Evolutionary conservation across 768 basidiomycete genomes (phyloP).

Genomic region (Xanthoconium purpureum): DNA sequence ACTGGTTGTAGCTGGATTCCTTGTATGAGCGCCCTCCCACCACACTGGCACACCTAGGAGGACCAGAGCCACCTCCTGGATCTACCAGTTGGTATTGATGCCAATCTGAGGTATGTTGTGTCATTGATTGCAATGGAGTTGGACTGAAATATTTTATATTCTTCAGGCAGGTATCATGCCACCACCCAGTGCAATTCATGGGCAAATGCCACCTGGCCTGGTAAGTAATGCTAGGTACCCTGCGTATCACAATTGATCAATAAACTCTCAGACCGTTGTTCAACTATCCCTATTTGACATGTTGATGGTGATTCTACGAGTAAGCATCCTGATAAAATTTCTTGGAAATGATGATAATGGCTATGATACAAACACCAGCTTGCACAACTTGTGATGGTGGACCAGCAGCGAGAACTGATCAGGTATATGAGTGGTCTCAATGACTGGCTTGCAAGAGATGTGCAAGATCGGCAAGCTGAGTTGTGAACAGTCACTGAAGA

Average conservation of each 20-base stretch:
- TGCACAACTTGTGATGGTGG: slow-evolving; percentile 69
- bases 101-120: slow-evolving; percentile 16
- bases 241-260: neutral
- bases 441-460: slow-evolving; percentile 76
- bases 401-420: slow-evolving; percentile 78
- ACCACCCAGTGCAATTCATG: slow-evolving; percentile 26
- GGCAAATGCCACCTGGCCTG: slow-evolving; percentile 48
- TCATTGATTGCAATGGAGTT: neutral
- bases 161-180: slow-evolving; percentile 21
- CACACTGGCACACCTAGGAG: slow-evolving; percentile 23
- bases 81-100: slow-evolving; percentile 25
- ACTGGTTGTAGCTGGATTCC: slow-evolving; percentile 11
- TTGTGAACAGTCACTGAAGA: slow-evolving; percentile 54
- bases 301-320: slow-evolving; percentile 65
- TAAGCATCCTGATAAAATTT: slow-evolving; percentile 30
- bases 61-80: slow-evolving; percentile 13
- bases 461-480: slow-evolving; percentile 73
- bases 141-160: neutral
- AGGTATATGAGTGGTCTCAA: slow-evolving; percentile 75
- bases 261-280: slow-evolving; percentile 48
- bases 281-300: slow-evolving; percentile 67
- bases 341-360: slow-evolving; percentile 7
- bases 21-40: slow-evolving; percentile 26
- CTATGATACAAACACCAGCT: slow-evolving; percentile 63
- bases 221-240: slow-evolving; percentile 36